Evolutionary conservation across 768 basidiomycete genomes (phyloP), one percentile per base, ranked within the genome.

Genomic region (Lactifluus volemus): DNA sequence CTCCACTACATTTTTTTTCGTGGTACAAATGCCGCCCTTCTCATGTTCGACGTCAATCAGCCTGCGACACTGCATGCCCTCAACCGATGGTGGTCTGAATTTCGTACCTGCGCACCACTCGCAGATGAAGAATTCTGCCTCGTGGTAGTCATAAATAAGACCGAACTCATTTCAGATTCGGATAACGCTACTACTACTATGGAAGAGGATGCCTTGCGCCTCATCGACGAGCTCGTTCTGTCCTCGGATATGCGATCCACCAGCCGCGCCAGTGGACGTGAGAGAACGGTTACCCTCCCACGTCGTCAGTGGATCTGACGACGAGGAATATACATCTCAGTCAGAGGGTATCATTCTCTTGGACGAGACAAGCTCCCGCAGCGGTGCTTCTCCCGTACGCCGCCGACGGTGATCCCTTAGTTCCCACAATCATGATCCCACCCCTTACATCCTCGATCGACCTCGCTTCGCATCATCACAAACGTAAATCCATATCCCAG

Each of bases 1-100:
- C 17, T 89, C 90, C 0, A 77, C 81, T 0, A 89, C 92, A 0
- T 93, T 93, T 73, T 25, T 25, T 94, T 91, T 67, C 82, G 92
- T 6, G 88, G 89, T 2, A 88, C 91, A 2, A 89, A 92, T 67
- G 92, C 90, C 1, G 89, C 81, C 1, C 63, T 94, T 15, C 79
- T 94, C 64, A 81, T 92, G 76, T 94, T 88, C 70, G 89, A 92
- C 68, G 86, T 88, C 34, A 89, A 85, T 65, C 70, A 79, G 4
- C 83, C 83, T 0, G 77, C 82, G 48, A 83, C 86, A 8, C 77
- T 92, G 62, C 61, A 73, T 0, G 77, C 79, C 0, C 75, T 93
- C 49, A 73, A 68, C 11, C 83, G 82, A 61, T 94, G 91, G 92
- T 93, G 89, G 89, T 68, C 73, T 11, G 85, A 89, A 68, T 94